Evolutionary conservation across 78 protist species (phyloP).

Genomic region (Isochrysis galbana): DNA sequence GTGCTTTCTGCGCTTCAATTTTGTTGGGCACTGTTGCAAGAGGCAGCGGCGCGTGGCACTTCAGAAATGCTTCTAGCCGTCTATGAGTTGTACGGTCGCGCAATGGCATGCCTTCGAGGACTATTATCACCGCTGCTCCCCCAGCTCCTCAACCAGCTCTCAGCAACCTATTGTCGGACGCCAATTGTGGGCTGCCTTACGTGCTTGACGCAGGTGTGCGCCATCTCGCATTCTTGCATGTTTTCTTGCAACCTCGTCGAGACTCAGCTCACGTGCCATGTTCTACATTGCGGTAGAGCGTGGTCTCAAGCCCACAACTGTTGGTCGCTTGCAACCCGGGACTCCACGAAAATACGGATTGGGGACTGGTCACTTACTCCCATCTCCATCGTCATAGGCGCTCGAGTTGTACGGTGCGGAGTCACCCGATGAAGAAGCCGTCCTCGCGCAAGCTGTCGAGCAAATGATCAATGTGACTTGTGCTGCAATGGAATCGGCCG

Average conservation of each 20-base stretch:
- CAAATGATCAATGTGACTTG: background rate
- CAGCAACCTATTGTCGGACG: background rate
- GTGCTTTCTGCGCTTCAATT: background rate
- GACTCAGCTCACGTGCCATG: no score
- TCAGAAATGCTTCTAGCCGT: background rate
- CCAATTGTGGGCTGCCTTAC: background rate
- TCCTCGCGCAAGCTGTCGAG: background rate
- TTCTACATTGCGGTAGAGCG: no score
- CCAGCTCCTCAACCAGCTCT: background rate
- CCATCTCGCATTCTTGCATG: background rate
- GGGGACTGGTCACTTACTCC: no score
- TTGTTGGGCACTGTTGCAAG: background rate
- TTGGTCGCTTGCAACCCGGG: no score
- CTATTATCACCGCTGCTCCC: background rate
- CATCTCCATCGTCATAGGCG: no score
- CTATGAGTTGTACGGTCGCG: background rate
- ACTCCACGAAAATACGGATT: no score
- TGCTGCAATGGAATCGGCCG: background rate
- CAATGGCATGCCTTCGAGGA: background rate
- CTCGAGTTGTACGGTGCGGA: background rate
- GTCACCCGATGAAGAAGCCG: background rate
- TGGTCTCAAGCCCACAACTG: no score
- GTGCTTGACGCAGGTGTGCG: background rate
- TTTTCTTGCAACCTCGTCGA: background rate
- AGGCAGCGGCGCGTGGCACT: background rate